A percentile compares a stretch with the other conserved stretches of the same genome.
phyloP scores from a whole-genome alignment of 345 rosid genomes.

The Turnera subulata region DNA sequence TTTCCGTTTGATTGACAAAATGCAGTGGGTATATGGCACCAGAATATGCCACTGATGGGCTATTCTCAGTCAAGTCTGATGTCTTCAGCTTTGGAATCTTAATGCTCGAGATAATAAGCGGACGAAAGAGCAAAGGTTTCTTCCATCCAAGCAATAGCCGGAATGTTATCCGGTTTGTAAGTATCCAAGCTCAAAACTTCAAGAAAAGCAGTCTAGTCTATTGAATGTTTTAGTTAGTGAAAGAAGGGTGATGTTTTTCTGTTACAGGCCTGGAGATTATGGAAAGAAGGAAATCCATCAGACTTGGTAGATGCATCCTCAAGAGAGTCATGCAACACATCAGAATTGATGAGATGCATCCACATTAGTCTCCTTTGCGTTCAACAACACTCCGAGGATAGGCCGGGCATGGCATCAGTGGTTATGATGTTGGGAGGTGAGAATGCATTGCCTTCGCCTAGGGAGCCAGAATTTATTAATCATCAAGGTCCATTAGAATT shows the following conservation, averaged over 20 bases:
- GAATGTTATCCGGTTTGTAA: slow-evolving; percentile 4
- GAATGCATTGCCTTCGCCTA: neutral
- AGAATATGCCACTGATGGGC: slow-evolving; percentile 13
- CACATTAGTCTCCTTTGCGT: slow-evolving; percentile 15
- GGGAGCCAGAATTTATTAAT: neutral
- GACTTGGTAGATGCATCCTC: neutral
- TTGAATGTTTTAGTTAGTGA: no score
- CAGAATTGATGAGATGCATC: slow-evolving; percentile 1
- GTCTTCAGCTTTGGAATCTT: slow-evolving; percentile 14
- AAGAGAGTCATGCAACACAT: neutral
- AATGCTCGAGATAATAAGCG: slow-evolving; percentile 7
- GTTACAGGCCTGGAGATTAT: slow-evolving; percentile 12
- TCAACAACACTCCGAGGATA: neutral
- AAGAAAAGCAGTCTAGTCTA: neutral
- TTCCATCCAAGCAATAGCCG: neutral
- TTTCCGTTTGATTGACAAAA: neutral
- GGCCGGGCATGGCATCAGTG: slow-evolving; percentile 1
- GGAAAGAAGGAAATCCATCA: slow-evolving; percentile 11
- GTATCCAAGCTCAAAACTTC: neutral
- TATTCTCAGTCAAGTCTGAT: slow-evolving; percentile 18
- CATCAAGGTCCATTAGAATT: neutral
- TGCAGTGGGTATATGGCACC: slow-evolving; percentile 21
- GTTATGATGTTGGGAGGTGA: slow-evolving; percentile 7
- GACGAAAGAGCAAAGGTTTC: slow-evolving; percentile 8
- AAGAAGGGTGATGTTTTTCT: no score